Evolutionary conservation across 768 basidiomycete species (phyloP), one percentile per base, ranked within the genome.

Genomic region (Lactarius pseudohatsudake): DNA sequence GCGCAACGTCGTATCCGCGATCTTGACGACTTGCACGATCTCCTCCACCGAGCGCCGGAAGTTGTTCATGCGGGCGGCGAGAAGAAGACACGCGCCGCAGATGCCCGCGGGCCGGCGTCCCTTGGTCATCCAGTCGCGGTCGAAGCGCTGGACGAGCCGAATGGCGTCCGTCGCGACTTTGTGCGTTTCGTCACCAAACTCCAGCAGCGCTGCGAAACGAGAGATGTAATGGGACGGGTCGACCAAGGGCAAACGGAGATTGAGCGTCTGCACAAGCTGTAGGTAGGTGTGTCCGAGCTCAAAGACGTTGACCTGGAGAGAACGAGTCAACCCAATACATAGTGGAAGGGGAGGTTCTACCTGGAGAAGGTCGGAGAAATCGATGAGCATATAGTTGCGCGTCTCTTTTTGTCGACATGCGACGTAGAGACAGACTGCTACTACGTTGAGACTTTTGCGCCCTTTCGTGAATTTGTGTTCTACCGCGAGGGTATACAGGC

Each of bases 21-120:
- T 97, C 79, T 98, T 99, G 70, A 98, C 97, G 18, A 99, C 95
- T 74, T 99, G 97, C 22, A 98, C 95, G 57, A 99, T 91, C 77
- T 99, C 97, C 74, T 96, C 92, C 13, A 98, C 83, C 30, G 90
- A 92, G 56, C 97, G 82, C 53, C 96, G 81, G 74, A 96, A 98
- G 76, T 97, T 97, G 79, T 96, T 98, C 97, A 99, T 98, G 30
- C 97, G 87, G 38, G 95, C 97, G 0, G 97, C 97, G 18, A 99
- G 85, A 47, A 98, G 83, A 34, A 98, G 84, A 32, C 93, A 94
- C 0, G 97, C 97, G 36, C 97, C 97, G 74, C 97, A 99, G 67
- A 99, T 96, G 26, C 97, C 97, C 0, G 97, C 94, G 0, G 97
- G 97, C 7, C 97, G 86, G 26, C 97, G 87, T 16, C 97, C 97